Evolutionary conservation across 1,284 basidiomycete genomes (phyloP).

Genomic region (Tilletiopsis washingtonensis): DNA sequence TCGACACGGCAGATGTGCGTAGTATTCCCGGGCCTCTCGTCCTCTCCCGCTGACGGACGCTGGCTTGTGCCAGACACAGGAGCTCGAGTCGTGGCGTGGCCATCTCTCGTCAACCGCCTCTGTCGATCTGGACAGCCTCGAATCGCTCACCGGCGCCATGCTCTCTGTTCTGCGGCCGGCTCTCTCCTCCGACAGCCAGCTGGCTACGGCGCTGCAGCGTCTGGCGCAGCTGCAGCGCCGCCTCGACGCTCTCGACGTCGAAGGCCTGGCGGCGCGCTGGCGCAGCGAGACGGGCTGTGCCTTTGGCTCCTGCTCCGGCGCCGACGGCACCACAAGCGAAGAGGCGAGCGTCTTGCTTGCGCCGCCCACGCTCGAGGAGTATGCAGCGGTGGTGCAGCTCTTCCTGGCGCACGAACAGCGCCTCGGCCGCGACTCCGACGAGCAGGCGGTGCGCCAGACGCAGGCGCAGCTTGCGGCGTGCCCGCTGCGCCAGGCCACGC

Average conservation of each 20-base stretch:
- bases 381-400: conserved; percentile 1
- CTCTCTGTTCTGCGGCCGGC: too few relatives aligned
- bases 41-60: too few relatives aligned
- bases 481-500: conserved; percentile 55
- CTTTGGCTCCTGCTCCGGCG: neutral
- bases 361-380: conserved; percentile 4
- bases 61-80: too few relatives aligned
- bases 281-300: neutral
- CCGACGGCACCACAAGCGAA: neutral
- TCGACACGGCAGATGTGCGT: too few relatives aligned
- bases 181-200: neutral
- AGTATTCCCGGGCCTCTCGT: too few relatives aligned
- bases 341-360: neutral
- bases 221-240: conserved; percentile 62
- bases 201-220: conserved; percentile 51
- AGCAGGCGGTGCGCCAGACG: too few relatives aligned
- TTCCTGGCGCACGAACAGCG: neutral
- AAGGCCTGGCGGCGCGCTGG: conserved; percentile 54
- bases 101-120: too few relatives aligned
- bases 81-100: too few relatives aligned
- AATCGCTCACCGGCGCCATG: too few relatives aligned
- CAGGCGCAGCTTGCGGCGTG: too few relatives aligned
- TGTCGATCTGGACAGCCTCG: too few relatives aligned
- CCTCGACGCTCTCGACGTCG: conserved; percentile 72
- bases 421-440: too few relatives aligned